Evolutionary conservation across 139 green algal genomes (phyloP).

Genomic region (Nannochloris sp.): DNA sequence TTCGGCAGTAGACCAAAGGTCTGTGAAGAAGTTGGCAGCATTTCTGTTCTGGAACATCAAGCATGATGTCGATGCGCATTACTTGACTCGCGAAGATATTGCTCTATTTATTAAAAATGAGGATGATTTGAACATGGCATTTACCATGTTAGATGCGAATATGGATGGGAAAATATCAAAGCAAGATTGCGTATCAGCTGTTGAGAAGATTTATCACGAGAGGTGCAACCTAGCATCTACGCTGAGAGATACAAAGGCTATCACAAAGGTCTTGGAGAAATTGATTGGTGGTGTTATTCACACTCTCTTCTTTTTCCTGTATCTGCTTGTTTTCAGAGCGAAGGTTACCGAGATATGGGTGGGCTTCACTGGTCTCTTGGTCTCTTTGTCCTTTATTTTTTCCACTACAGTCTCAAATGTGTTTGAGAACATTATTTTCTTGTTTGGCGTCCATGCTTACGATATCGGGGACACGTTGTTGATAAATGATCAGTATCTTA

Average conservation of each 20-base stretch:
- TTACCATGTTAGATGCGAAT: slow-evolving; percentile 51
- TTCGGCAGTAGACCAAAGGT: slow-evolving; percentile 26
- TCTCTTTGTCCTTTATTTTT: slow-evolving; percentile 41
- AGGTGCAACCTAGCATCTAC: slow-evolving; percentile 58
- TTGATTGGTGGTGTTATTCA: slow-evolving; percentile 47
- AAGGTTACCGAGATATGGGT: background rate
- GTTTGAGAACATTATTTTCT: slow-evolving; percentile 57
- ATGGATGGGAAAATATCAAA: slow-evolving; percentile 32
- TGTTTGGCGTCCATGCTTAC: slow-evolving; percentile 67
- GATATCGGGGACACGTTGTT: slow-evolving; percentile 55
- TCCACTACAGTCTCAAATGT: slow-evolving; percentile 40
- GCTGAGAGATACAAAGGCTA: slow-evolving; percentile 50
- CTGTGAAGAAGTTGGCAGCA: slow-evolving; percentile 46
- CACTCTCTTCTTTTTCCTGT: background rate
- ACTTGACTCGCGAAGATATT: slow-evolving; percentile 45
- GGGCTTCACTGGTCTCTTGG: background rate
- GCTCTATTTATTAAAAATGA: slow-evolving; percentile 34
- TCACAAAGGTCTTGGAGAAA: slow-evolving; percentile 35
- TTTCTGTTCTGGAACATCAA: slow-evolving; percentile 59
- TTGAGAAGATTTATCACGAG: slow-evolving; percentile 35
- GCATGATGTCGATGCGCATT: slow-evolving; percentile 22
- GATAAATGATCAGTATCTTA: slow-evolving; percentile 11
- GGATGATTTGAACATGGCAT: slow-evolving; percentile 37
- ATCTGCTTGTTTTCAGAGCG: background rate
- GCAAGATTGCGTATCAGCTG: slow-evolving; percentile 20